Evolutionary conservation across 306 rosid genomes (phyloP).

Genomic region (Vicia sativa): DNA sequence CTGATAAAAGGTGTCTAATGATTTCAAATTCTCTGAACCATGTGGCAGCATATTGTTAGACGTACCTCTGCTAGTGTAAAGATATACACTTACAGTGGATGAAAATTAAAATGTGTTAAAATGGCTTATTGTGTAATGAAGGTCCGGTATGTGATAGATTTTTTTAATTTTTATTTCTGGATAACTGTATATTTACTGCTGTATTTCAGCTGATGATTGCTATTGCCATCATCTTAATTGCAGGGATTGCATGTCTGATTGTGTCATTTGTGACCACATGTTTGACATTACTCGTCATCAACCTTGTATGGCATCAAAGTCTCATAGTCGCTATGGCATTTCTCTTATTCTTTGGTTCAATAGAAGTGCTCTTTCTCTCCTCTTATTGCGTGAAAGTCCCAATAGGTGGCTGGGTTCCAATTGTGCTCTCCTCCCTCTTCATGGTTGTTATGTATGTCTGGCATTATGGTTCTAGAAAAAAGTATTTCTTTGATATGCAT

Average conservation of each 20-base stretch:
- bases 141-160: slow-evolving; percentile 18
- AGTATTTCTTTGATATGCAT: slow-evolving; percentile 75
- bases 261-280: slow-evolving; percentile 67
- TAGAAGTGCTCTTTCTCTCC: slow-evolving; percentile 74
- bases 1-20: slow-evolving; percentile 16
- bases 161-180: neutral
- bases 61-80: slow-evolving; percentile 13
- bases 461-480: slow-evolving; percentile 87
- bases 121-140: slow-evolving; percentile 22
- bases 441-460: slow-evolving; percentile 74
- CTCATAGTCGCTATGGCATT: slow-evolving; percentile 57
- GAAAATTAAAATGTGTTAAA: slow-evolving; percentile 14
- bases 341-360: slow-evolving; percentile 56
- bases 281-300: slow-evolving; percentile 69
- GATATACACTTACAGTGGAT: slow-evolving; percentile 9
- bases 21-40: slow-evolving; percentile 22
- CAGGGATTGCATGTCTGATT: slow-evolving; percentile 71
- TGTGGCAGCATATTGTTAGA: slow-evolving; percentile 9
- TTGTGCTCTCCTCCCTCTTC: slow-evolving; percentile 57
- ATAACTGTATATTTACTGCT: slow-evolving; percentile 23
- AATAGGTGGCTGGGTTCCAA: slow-evolving; percentile 89
- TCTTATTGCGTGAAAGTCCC: slow-evolving; percentile 65
- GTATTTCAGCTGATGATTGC: slow-evolving; percentile 25
- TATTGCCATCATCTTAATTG: slow-evolving; percentile 40
- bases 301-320: slow-evolving; percentile 77